Conservation (phyloP, 257 asterid species). For the Nicotiana tabacum region DNA sequence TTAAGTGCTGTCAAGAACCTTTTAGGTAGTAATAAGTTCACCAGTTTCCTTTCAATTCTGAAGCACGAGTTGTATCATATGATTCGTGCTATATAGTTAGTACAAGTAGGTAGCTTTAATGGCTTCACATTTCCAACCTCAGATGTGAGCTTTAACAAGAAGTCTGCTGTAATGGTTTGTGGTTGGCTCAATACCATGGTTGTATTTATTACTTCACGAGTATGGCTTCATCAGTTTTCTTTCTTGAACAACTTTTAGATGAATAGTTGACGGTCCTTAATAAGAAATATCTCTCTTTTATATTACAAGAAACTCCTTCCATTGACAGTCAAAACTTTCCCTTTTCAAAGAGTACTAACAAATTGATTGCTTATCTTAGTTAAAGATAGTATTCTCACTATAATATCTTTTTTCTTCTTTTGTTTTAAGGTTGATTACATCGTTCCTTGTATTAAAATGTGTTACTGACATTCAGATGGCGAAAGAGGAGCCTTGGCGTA, state of each 20-base stretch:
- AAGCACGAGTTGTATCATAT: neutral
- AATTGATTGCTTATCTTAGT: neutral
- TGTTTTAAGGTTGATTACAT: too few species aligned
- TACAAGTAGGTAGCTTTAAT: conserved; percentile 1
- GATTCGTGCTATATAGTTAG: neutral
- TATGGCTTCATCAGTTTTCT: neutral
- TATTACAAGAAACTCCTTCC: neutral
- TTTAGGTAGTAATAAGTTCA: neutral
- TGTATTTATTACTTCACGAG: conserved; percentile 8
- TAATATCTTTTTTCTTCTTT: neutral
- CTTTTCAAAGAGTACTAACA: neutral
- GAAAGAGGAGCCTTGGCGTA: too few species aligned
- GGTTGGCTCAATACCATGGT: neutral
- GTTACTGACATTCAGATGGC: neutral
- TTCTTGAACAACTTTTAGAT: neutral
- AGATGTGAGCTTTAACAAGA: neutral
- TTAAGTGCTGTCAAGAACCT: neutral
- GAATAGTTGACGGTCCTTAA: neutral
- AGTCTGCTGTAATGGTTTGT: neutral
- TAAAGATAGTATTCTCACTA: too few species aligned
- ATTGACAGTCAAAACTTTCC: neutral
- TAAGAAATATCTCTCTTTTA: neutral
- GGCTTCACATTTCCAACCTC: neutral
- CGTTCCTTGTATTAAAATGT: neutral
- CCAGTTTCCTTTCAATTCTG: neutral